Base-by-base conservation (phyloP, 2,329 filamentous ascomycete genomes). In the Penicillium sumatraense region DNA sequence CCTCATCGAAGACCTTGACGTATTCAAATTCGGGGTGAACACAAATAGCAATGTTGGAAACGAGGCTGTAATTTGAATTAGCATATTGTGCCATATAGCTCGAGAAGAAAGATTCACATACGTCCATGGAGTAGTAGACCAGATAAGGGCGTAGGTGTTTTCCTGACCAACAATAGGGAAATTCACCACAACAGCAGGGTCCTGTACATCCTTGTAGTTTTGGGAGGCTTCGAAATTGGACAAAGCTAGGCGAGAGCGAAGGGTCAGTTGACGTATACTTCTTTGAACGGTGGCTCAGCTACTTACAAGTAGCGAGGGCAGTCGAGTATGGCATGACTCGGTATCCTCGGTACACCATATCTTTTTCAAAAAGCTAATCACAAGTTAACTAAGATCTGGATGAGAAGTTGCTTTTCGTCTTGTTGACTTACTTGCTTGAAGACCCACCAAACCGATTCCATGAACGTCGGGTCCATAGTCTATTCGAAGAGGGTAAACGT, bases 281-380 rank as follows among this genome's bases (percentile, higher is more conserved):
- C 4, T n/a, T 18, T 44, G n/a, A 14, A 27, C 8, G 14, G 10
- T 27, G 24, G n/a, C 27, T 3, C 6, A 44, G 21, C 5, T 14
- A 44, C 40, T 44, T 4, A 44, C 40, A 16, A 27, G 93, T 97
- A 53, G 89, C 92, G 68, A 96, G 83, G 14, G 89, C 91, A 2
- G 92, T 97, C 26, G 91, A 96, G 75, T 95, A 98, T 11, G 93
- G 93, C 90, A 98, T 95, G 59, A 98, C 91, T 69, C 88, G 87
- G 75, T 95, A 90, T 40, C 91, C 93, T 64, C 91, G 89, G 73
- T 97, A 98, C 52, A 97, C 91, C 59, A 89, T 82, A 53, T 87
- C 90, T 77, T 96, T 96, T 66, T 96, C 90, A 72, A 91, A 96
- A 21, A 97, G 82, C 72, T 93, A 26, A 27, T 16, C 13, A 10